A percentile compares a stretch with the other conserved stretches of the same genome.
Evolutionary conservation across 2,329 filamentous ascomycete species (phyloP).

Genomic region (Lojkania enalia): DNA sequence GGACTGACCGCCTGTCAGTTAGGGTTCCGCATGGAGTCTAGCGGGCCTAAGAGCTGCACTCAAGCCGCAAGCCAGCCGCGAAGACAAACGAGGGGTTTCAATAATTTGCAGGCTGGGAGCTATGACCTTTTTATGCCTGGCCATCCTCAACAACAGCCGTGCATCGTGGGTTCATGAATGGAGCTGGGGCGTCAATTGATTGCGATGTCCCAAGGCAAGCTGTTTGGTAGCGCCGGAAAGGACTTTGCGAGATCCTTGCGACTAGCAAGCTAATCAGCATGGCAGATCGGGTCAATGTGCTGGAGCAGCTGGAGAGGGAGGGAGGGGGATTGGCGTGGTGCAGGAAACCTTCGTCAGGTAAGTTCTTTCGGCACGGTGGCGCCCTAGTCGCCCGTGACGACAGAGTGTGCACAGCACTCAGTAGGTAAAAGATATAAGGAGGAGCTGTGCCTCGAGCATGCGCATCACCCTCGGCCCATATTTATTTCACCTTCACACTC

Average conservation of each 20-base stretch:
- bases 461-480: background rate
- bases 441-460: background rate
- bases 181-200: slow-evolving; percentile 12
- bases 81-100: slow-evolving; percentile 13
- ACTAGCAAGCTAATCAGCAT: background rate
- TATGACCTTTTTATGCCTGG: slow-evolving; percentile 22
- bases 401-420: too few species aligned
- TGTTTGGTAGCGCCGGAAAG: background rate
- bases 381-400: background rate
- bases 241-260: background rate
- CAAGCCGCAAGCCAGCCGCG: slow-evolving; percentile 16
- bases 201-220: background rate
- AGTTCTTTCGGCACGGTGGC: background rate
- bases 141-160: slow-evolving; percentile 37
- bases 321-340: background rate
- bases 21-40: slow-evolving; percentile 13
- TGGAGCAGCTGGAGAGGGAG: background rate
- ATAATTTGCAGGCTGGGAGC: slow-evolving; percentile 24
- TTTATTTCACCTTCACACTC: background rate
- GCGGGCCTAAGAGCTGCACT: background rate
- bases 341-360: background rate
- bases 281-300: background rate
- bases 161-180: slow-evolving; percentile 21
- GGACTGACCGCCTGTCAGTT: slow-evolving; percentile 20
- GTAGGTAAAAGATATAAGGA: background rate